Percentiles rank a stretch among this genome's conserved stretches.
Evolutionary conservation across 2,329 filamentous ascomycete genomes (phyloP).

Genomic region (Fusarium proliferatum): DNA sequence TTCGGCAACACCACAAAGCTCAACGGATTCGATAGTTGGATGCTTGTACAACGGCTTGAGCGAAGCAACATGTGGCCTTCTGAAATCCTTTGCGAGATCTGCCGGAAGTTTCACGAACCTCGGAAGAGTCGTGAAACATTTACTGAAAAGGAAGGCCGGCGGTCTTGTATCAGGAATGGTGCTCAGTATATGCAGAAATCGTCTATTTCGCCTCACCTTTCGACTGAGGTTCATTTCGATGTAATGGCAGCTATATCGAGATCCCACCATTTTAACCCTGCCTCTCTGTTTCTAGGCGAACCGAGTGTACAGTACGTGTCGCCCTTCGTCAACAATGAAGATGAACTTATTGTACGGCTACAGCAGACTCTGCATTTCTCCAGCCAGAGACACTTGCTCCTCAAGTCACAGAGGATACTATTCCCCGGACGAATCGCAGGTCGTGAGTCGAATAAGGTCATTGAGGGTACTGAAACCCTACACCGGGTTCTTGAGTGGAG

Average conservation of each 20-base stretch:
- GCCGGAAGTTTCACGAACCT: neutral
- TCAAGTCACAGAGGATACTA: neutral
- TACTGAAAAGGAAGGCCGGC: accelerated
- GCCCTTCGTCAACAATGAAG: neutral
- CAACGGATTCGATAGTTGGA: neutral
- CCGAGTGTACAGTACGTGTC: neutral
- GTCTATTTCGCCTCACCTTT: neutral
- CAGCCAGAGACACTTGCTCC: neutral
- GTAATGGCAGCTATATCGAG: neutral
- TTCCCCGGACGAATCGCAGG: neutral
- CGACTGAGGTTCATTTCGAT: neutral
- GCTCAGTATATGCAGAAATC: accelerated
- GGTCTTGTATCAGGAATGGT: neutral
- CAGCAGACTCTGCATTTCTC: neutral
- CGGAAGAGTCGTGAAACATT: neutral
- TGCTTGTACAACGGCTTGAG: neutral
- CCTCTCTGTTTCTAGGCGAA: accelerated
- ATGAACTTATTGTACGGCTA: accelerated
- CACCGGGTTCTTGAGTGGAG: accelerated
- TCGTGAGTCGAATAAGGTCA: accelerated
- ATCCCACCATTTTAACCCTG: accelerated
- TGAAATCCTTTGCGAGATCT: neutral
- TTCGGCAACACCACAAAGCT: neutral
- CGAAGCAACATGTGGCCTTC: neutral
- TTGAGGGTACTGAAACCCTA: neutral